Evolutionary conservation across 2,329 filamentous ascomycete species (phyloP).

Genomic region (Xylariaceae sp.): DNA sequence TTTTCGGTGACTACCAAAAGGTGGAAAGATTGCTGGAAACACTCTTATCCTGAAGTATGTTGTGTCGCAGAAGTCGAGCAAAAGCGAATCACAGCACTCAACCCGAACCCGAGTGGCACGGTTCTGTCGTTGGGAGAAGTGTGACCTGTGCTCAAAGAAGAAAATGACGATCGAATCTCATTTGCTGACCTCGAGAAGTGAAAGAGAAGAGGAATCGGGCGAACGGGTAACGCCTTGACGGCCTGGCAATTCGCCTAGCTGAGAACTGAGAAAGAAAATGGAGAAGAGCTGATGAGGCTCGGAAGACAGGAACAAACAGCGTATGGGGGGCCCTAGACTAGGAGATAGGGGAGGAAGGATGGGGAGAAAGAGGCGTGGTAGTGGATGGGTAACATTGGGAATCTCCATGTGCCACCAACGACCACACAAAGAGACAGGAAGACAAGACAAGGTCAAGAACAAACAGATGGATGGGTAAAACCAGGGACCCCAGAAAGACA

Average conservation of each 20-base stretch:
- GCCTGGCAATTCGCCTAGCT: conserved; percentile 8
- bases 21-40: conserved; percentile 30
- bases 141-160: conserved; percentile 2
- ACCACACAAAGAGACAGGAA: conserved; percentile 10
- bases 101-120: conserved; percentile 15
- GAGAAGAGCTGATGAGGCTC: conserved; percentile 1
- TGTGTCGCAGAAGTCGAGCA: conserved; percentile 37
- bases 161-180: conserved; percentile 9
- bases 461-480: conserved; percentile 8
- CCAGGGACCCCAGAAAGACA: conserved; percentile 9
- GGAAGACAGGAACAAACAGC: conserved; percentile 5
- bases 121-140: conserved; percentile 13
- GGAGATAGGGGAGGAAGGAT: conserved; percentile 8
- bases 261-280: conserved; percentile 3
- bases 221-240: conserved; percentile 6
- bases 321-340: conserved; percentile 5
- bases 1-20: conserved; percentile 14
- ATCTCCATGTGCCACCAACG: conserved; percentile 11
- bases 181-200: conserved; percentile 2
- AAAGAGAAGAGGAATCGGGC: background rate
- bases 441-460: conserved; percentile 8
- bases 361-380: conserved; percentile 1
- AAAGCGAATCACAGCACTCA: conserved; percentile 25
- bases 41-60: conserved; percentile 31
- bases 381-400: conserved; percentile 14